phyloP scores from a whole-genome alignment of 768 basidiomycete genomes.

The Podaxis carcinomalis region DNA sequence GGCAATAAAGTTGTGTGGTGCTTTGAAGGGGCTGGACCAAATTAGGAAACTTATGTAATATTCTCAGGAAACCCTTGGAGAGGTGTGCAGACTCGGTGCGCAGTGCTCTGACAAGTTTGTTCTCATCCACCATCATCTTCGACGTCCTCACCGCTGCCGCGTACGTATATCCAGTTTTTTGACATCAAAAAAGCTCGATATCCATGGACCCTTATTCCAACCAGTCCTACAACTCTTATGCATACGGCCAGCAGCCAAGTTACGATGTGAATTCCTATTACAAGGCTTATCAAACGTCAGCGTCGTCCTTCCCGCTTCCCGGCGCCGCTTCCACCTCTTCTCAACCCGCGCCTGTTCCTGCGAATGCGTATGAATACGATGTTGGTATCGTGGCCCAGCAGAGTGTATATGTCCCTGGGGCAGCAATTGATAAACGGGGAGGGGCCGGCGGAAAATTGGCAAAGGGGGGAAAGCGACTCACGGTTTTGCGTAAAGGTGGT shows the following conservation, averaged over 20 bases:
- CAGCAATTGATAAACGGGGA: conserved; percentile 84
- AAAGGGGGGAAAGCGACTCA: conserved; percentile 88
- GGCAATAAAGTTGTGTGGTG: conserved; percentile 16
- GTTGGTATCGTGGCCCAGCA: conserved; percentile 88
- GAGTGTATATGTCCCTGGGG: conserved; percentile 89
- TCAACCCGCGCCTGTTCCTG: conserved; percentile 75
- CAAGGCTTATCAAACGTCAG: conserved; percentile 74
- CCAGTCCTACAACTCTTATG: conserved; percentile 47
- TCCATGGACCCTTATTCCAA: conserved; percentile 41
- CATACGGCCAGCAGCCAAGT: conserved; percentile 46
- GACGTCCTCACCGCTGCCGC: not conserved
- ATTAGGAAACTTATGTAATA: conserved; percentile 24
- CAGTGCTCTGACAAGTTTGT: not conserved
- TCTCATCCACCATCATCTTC: not conserved
- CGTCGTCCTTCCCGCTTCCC: conserved; percentile 52
- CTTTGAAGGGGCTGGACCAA: conserved; percentile 9
- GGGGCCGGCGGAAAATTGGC: conserved; percentile 82
- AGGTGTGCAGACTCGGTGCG: not conserved
- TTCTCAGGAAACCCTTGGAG: not conserved
- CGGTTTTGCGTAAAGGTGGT: conserved; percentile 91
- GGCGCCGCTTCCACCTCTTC: conserved; percentile 50
- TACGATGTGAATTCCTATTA: conserved; percentile 78
- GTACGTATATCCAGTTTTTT: conserved; percentile 13
- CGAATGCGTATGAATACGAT: conserved; percentile 91
- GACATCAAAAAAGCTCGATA: conserved; percentile 15